Evolutionary conservation across 2,329 filamentous ascomycete genomes (phyloP).

Genomic region (Fusarium secorum): DNA sequence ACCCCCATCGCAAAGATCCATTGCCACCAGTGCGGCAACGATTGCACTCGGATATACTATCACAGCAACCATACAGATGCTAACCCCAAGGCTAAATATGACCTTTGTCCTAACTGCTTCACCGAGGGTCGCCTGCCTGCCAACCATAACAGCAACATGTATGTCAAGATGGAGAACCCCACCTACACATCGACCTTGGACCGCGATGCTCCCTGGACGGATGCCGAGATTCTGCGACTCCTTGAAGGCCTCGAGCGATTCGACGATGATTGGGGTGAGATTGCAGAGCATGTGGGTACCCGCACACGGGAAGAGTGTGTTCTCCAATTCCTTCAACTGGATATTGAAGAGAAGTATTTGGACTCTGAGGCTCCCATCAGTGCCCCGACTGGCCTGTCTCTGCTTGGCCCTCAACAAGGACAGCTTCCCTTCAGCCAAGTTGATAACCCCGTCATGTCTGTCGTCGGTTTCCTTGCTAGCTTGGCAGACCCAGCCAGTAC

Average conservation of each 20-base stretch:
- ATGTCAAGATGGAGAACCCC: slow-evolving; percentile 89
- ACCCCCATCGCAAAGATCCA: slow-evolving; percentile 73
- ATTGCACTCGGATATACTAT: slow-evolving; percentile 76
- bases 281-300: slow-evolving; percentile 90
- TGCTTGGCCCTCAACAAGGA: slow-evolving; percentile 77
- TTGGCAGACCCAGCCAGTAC: slow-evolving; percentile 90
- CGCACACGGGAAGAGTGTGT: slow-evolving; percentile 96
- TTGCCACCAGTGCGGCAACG: slow-evolving; percentile 91
- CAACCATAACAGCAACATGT: slow-evolving; percentile 81
- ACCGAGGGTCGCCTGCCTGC: slow-evolving; percentile 83
- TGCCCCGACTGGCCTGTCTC: slow-evolving; percentile 65
- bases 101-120: slow-evolving; percentile 91
- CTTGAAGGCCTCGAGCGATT: slow-evolving; percentile 92
- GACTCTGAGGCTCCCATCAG: slow-evolving; percentile 71
- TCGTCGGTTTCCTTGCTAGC: slow-evolving; percentile 91
- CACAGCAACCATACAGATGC: slow-evolving; percentile 65
- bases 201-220: slow-evolving; percentile 87
- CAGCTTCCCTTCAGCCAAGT: slow-evolving; percentile 89
- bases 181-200: slow-evolving; percentile 80
- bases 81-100: slow-evolving; percentile 76
- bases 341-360: slow-evolving; percentile 97
- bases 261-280: slow-evolving; percentile 94
- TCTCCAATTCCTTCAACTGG: slow-evolving; percentile 92
- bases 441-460: slow-evolving; percentile 96
- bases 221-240: slow-evolving; percentile 86